Evolutionary conservation across 805 yeast species (phyloP).

Genomic region (Pichia scutulata): DNA sequence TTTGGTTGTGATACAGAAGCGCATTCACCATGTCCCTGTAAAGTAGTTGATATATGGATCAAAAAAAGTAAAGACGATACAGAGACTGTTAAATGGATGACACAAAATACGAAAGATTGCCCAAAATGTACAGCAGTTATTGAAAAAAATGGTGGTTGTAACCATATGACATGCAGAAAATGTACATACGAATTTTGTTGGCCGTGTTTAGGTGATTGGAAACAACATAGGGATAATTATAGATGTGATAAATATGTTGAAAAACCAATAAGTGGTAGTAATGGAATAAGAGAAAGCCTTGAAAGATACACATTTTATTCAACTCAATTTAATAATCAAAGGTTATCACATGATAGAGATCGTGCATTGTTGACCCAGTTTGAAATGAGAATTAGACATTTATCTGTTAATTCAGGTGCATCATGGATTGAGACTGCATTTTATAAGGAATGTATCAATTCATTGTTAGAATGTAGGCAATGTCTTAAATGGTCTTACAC

Average conservation of each 20-base stretch:
- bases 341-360: conserved; percentile 69
- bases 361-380: conserved; percentile 52
- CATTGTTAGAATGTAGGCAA: conserved; percentile 59
- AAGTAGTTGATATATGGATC: conserved; percentile 61
- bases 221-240: conserved; percentile 54
- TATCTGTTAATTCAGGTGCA: conserved; percentile 57
- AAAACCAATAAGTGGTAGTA: conserved; percentile 37
- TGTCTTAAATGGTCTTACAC: conserved; percentile 89
- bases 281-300: conserved; percentile 31
- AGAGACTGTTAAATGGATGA: conserved; percentile 82
- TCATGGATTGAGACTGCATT: conserved; percentile 90
- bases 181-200: conserved; percentile 85
- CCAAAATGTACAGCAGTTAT: conserved; percentile 74
- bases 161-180: conserved; percentile 84
- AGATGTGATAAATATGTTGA: conserved; percentile 48
- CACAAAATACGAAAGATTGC: conserved; percentile 76
- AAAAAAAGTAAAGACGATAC: conserved; percentile 78
- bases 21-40: conserved; percentile 83
- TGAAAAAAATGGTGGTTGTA: conserved; percentile 95
- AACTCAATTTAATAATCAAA: conserved; percentile 67
- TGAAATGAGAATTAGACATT: conserved; percentile 50
- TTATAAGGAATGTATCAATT: conserved; percentile 61
- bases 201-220: conserved; percentile 82
- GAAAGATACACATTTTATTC: conserved; percentile 69
- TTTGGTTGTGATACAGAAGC: conserved; percentile 61